These are phyloP conservation scores for Thalassia testudinum DNA, from an alignment of 116 monocot genomes.

Conservation along the genomic window DNA sequence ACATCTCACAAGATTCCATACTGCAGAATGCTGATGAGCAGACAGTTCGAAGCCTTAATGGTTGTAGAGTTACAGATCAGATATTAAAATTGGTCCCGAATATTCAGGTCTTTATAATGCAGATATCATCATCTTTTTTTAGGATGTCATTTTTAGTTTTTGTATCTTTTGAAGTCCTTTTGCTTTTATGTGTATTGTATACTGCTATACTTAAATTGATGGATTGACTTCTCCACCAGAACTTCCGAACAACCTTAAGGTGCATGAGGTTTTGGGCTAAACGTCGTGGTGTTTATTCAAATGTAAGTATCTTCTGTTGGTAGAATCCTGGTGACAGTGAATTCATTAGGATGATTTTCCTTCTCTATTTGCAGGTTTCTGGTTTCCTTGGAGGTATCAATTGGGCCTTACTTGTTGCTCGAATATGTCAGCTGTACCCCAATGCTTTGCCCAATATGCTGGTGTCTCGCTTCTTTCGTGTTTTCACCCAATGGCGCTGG, in stretches of 20 bases:
- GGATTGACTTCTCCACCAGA: constrained; percentile 25
- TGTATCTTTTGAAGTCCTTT: too few species aligned
- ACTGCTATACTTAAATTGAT: neutral
- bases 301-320: constrained; percentile 36
- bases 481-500: constrained; percentile 96
- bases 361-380: constrained; percentile 41
- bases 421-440: constrained; percentile 91
- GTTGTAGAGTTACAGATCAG: constrained; percentile 90
- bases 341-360: too few species aligned
- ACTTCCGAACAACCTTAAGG: constrained; percentile 79
- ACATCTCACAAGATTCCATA: constrained; percentile 83
- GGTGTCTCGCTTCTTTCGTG: constrained; percentile 88
- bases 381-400: constrained; percentile 99
- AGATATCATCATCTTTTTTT: neutral
- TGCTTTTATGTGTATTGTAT: neutral
- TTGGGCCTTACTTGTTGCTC: constrained; percentile 96
- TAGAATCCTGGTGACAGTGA: neutral
- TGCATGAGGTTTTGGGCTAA: constrained; percentile 97
- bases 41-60: constrained; percentile 91
- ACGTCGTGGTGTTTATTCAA: constrained; percentile 89
- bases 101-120: constrained; percentile 47
- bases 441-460: constrained; percentile 85
- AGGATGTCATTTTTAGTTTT: neutral
- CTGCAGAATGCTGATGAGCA: constrained; percentile 92
- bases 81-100: constrained; percentile 86